Evolutionary conservation across 2,329 filamentous ascomycete species (phyloP).

Genomic region (Fusarium tanahbumbuense): DNA sequence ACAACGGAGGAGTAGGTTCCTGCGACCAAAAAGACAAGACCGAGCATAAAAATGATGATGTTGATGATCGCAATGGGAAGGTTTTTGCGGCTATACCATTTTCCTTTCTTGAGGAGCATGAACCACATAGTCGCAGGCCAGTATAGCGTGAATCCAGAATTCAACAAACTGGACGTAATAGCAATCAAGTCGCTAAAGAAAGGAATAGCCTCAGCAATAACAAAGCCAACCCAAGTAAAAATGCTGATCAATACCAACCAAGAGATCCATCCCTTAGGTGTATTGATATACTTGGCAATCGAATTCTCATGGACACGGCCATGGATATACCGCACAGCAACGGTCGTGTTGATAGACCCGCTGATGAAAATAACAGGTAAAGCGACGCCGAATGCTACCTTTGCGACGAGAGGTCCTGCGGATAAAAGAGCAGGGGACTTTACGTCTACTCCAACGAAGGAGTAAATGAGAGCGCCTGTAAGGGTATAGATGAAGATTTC

Average conservation of each 20-base stretch:
- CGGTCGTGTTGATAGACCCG: constrained; percentile 69
- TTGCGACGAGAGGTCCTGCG: constrained; percentile 62
- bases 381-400: constrained; percentile 58
- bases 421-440: constrained; percentile 73
- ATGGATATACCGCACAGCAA: constrained; percentile 53
- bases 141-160: constrained; percentile 56
- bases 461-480: constrained; percentile 73
- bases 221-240: constrained; percentile 58
- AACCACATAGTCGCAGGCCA: constrained; percentile 56
- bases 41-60: constrained; percentile 31
- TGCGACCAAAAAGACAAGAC: constrained; percentile 31
- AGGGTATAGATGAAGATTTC: constrained; percentile 72
- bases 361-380: constrained; percentile 76
- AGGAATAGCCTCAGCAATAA: constrained; percentile 75
- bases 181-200: constrained; percentile 75
- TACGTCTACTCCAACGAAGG: constrained; percentile 70
- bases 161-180: constrained; percentile 59
- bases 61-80: constrained; percentile 29
- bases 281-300: constrained; percentile 42
- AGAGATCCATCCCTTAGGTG: constrained; percentile 51
- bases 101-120: constrained; percentile 48
- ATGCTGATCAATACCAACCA: constrained; percentile 69
- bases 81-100: constrained; percentile 35
- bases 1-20: constrained; percentile 31
- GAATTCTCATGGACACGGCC: constrained; percentile 44